Conservation (phyloP, 2,329 filamentous ascomycete species). For the Volutella citrinella region DNA sequence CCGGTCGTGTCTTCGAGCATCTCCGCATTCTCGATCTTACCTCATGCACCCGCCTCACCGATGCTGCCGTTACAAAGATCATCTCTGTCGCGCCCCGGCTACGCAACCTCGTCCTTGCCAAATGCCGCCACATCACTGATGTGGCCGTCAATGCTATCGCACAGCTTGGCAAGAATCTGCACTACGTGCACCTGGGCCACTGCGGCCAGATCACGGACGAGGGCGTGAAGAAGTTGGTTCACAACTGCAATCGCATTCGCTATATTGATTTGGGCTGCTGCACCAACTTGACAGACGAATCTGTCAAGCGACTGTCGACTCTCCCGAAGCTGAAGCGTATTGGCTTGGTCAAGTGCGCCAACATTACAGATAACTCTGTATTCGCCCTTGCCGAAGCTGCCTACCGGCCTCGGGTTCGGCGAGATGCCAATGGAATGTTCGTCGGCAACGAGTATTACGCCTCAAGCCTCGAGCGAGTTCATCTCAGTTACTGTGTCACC, state of each 20-base stretch:
- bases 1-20: conserved; percentile 71
- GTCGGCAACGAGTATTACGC: conserved; percentile 52
- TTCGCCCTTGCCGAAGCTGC: conserved; percentile 74
- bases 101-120: conserved; percentile 89
- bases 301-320: conserved; percentile 77
- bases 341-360: conserved; percentile 88
- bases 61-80: conserved; percentile 84
- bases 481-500: conserved; percentile 90
- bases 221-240: conserved; percentile 80
- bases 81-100: conserved; percentile 82
- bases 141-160: conserved; percentile 83
- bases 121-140: conserved; percentile 92
- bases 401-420: conserved; percentile 46
- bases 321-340: conserved; percentile 94
- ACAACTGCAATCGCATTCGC: conserved; percentile 84
- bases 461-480: conserved; percentile 81
- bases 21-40: conserved; percentile 92
- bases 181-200: conserved; percentile 94
- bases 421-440: conserved; percentile 46
- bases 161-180: conserved; percentile 87
- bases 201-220: conserved; percentile 88
- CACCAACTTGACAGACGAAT: conserved; percentile 79
- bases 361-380: conserved; percentile 88
- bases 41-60: conserved; percentile 78
- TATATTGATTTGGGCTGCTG: conserved; percentile 99